Conservation (phyloP, 768 basidiomycete species). For the Mrakia gelida region DNA sequence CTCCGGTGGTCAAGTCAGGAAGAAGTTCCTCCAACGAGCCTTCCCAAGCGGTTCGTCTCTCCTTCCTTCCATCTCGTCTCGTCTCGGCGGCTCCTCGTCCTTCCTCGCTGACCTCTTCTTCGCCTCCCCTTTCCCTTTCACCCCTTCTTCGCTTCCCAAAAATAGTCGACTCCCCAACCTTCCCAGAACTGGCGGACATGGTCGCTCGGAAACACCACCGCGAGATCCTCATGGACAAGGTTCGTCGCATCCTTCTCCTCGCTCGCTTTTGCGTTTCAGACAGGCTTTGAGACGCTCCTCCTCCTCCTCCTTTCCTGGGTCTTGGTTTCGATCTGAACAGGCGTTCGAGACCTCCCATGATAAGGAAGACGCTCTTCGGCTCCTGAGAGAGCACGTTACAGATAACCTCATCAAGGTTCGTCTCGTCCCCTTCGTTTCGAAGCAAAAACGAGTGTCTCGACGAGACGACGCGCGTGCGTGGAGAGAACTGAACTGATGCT, state of each 20-base stretch:
- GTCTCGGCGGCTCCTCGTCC: too few species aligned
- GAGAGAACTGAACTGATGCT: not conserved
- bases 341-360: constrained; percentile 49
- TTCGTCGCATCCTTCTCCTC: constrained; percentile 37
- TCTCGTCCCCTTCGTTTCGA: not conserved
- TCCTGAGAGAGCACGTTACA: constrained; percentile 83
- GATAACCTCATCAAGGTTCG: constrained; percentile 78
- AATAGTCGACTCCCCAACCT: constrained; percentile 70
- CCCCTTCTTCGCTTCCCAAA: not conserved
- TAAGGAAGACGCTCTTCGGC: constrained; percentile 5
- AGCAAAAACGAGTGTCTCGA: too few species aligned
- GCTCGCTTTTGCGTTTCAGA: too few species aligned
- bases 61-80: not conserved
- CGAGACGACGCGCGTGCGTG: too few species aligned
- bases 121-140: not conserved
- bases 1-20: constrained; percentile 17
- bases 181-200: constrained; percentile 62
- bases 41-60: constrained; percentile 58
- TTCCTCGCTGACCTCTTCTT: not conserved
- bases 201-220: constrained; percentile 65
- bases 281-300: too few species aligned
- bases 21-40: constrained; percentile 56
- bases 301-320: not conserved
- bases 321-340: constrained; percentile 39
- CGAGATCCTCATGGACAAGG: constrained; percentile 82